Percentiles rank a stretch among this genome's conserved stretches.
Conservation (phyloP, 2,329 filamentous ascomycete species). For the Aspergillus flavus region DNA sequence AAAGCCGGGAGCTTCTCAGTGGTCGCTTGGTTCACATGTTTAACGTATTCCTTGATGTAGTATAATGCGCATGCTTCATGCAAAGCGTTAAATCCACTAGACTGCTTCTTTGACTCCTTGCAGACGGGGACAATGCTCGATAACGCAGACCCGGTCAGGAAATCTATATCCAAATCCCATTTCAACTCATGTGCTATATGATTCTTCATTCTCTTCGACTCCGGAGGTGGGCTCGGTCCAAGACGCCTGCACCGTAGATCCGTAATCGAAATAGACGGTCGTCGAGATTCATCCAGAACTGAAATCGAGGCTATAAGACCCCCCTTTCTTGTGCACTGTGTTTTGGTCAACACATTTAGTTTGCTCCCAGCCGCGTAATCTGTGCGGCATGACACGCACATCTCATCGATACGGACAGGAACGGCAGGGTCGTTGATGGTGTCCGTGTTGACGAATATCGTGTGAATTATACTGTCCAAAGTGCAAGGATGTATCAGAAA, state of each 20-base stretch:
- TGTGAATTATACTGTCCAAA: conserved; percentile 36
- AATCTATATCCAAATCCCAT: conserved; percentile 24
- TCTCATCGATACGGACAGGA: conserved; percentile 26
- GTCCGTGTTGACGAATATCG: conserved; percentile 22
- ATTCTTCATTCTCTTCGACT: not conserved
- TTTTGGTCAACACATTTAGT: conserved; percentile 16
- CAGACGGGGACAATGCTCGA: not conserved
- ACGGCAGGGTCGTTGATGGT: conserved; percentile 20
- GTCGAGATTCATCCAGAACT: conserved; percentile 2
- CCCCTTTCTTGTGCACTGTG: conserved; percentile 2
- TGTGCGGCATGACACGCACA: conserved; percentile 18
- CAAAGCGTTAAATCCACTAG: not conserved
- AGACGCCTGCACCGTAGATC: conserved; percentile 17
- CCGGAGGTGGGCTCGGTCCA: not conserved
- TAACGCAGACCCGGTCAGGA: conserved; percentile 7
- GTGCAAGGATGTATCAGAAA: conserved; percentile 35
- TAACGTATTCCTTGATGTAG: conserved; percentile 6
- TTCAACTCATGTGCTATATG: conserved; percentile 21
- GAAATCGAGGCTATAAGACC: conserved; percentile 20
- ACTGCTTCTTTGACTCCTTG: not conserved
- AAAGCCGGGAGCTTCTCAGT: not conserved
- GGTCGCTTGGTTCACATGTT: not conserved
- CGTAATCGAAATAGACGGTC: conserved; percentile 13
- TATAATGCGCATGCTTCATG: conserved; percentile 9
- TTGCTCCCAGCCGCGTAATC: conserved; percentile 9